Evolutionary conservation across 805 yeast species (phyloP), one percentile per base, ranked within the genome.

Genomic region (Zygosaccharomyces kombuchaensis): DNA sequence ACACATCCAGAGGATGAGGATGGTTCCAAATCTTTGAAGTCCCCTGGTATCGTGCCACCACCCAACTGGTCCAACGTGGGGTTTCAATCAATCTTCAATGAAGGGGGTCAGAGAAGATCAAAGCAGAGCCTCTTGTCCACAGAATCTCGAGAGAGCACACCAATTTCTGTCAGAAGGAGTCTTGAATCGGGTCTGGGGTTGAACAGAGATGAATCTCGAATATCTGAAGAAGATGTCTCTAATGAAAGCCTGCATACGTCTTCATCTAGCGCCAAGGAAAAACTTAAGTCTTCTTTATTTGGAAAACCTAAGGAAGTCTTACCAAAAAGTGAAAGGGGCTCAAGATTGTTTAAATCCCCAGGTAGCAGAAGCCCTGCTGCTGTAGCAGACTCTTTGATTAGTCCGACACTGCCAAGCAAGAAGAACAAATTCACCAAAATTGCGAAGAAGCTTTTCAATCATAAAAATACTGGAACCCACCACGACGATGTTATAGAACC

Each of bases 11-110:
- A 45, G 26, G 57, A 52, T n/a, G 60, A 54, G 21, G 47, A 43
- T n/a, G n/a, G 37, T 6, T 14, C 50, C 2, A 53, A 46, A 40
- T 46, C 63, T 6, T 50, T 55, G 2, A 31, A 40, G 14, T 40
- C 48, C 6, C 47, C 50, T 13, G 52, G 45, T 26, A 37, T 44
- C 31, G 46, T 44, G 16, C 50, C 30, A 4, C 48, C 55, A 10
- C 60, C 60, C 9, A 53, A 50, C 30, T 44, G 60, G 43, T 57
- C 63, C 1, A 58, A 52, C 29, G 59, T 61, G 23, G 64, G 65
- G 3, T 61, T 61, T 30, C 63, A 57, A 36, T 59, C 64, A 2
- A 59, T 61, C 19, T 57, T 54, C 29, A 56, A 53, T 19, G 51
- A 53, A 32, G 54, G 57, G 16, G 51, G 52, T 27, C 51, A 46